phyloP scores from a whole-genome alignment of 345 rosid species.

The Corchorus capsularis region DNA sequence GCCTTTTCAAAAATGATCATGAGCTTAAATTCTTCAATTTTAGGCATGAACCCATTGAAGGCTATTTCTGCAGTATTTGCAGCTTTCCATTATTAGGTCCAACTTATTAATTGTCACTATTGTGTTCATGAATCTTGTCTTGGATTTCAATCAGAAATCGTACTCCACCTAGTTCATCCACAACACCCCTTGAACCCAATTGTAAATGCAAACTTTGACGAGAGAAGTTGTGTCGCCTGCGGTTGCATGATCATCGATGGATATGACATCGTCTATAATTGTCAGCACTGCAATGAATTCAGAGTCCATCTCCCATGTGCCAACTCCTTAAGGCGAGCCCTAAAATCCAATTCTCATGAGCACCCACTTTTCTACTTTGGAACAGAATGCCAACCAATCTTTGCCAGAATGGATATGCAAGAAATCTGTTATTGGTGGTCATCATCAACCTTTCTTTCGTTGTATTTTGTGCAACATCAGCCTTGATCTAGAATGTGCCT shows the following conservation, averaged over 20 bases:
- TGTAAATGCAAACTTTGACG: no score
- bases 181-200: slow-evolving; percentile 13
- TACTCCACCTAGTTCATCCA: not conserved
- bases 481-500: slow-evolving; percentile 21
- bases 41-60: not conserved
- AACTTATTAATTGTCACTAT: slow-evolving; percentile 7
- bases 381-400: not conserved
- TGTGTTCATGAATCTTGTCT: slow-evolving; percentile 19
- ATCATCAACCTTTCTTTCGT: not conserved
- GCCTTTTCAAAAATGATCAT: slow-evolving; percentile 14
- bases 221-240: not conserved
- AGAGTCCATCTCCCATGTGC: slow-evolving; percentile 19
- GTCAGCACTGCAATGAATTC: not conserved
- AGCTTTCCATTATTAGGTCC: slow-evolving; percentile 1
- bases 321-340: not conserved
- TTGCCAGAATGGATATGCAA: not conserved
- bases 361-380: slow-evolving; percentile 16
- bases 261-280: no score
- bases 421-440: not conserved
- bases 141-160: slow-evolving; percentile 1
- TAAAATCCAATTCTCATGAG: slow-evolving; percentile 19
- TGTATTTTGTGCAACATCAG: not conserved
- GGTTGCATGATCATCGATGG: no score
- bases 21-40: slow-evolving; percentile 12
- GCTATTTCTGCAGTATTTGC: not conserved